Percentiles rank a stretch among this genome's conserved stretches.
Evolutionary conservation across 441 rosid species (phyloP).

Genomic region (Gossypium gossypioides): DNA sequence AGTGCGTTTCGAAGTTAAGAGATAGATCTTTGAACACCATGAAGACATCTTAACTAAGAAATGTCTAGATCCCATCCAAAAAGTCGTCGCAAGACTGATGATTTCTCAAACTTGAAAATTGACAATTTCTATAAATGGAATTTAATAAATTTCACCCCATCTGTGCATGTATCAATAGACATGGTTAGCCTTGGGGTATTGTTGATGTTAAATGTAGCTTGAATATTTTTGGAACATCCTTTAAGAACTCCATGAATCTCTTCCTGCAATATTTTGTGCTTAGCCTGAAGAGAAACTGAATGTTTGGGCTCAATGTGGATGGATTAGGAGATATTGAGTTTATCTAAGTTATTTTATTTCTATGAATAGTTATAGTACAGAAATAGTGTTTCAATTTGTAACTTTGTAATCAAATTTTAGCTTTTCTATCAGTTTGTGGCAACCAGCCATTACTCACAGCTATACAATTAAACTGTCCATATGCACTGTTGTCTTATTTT

Average conservation of each 20-base stretch:
- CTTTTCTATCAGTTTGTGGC: neutral
- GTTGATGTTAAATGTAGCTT: neutral
- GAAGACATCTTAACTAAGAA: no score
- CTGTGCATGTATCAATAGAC: neutral
- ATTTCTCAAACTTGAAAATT: no score
- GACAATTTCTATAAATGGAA: no score
- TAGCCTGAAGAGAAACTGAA: neutral
- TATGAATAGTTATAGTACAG: neutral
- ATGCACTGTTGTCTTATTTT: neutral
- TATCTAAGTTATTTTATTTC: neutral
- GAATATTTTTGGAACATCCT: neutral
- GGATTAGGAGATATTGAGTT: neutral
- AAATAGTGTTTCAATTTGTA: slow-evolving; percentile 6
- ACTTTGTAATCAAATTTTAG: neutral
- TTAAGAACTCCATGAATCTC: neutral
- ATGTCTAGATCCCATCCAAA: no score
- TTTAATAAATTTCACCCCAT: no score
- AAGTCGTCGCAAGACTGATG: no score
- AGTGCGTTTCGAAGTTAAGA: no score
- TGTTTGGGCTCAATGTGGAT: neutral
- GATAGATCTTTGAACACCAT: no score
- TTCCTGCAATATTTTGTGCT: neutral
- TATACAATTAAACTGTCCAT: neutral
- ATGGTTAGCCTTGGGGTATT: neutral
- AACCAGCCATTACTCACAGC: neutral